A percentile compares a stretch with the other conserved stretches of the same genome.
Conservation (phyloP, 2,329 filamentous ascomycete species). For the Fusarium nelsonii region DNA sequence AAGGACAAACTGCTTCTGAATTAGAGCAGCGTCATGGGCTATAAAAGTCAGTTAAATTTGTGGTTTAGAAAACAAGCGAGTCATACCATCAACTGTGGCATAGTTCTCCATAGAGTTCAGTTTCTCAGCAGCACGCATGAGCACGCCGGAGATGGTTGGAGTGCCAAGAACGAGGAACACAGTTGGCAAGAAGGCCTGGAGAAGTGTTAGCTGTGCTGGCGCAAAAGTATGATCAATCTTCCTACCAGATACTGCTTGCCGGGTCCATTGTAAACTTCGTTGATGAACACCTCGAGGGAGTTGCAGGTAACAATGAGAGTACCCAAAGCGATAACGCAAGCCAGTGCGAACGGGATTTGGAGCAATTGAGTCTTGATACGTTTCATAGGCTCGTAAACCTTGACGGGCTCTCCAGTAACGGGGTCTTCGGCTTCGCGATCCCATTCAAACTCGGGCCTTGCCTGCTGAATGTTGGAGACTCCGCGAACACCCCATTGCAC, state of each 20-base stretch:
- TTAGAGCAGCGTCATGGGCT: constrained; percentile 85
- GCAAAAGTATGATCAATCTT: constrained; percentile 11
- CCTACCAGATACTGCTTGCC: constrained; percentile 85
- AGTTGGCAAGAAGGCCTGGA: constrained; percentile 87
- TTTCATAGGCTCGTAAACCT: constrained; percentile 80
- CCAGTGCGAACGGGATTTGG: constrained; percentile 85
- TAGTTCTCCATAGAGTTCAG: constrained; percentile 93
- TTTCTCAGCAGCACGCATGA: constrained; percentile 80
- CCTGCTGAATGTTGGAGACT: constrained; percentile 83
- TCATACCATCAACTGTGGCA: constrained; percentile 78
- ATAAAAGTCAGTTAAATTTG: constrained; percentile 23
- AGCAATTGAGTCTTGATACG: constrained; percentile 82
- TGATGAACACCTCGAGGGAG: constrained; percentile 94
- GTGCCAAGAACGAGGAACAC: constrained; percentile 85
- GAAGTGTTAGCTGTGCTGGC: constrained; percentile 25
- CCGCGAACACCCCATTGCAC: constrained; percentile 90
- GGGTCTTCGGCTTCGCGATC: constrained; percentile 83
- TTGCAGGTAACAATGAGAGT: constrained; percentile 88
- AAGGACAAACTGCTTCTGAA: constrained; percentile 93
- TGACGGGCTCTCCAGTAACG: constrained; percentile 82
- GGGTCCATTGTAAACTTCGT: constrained; percentile 90
- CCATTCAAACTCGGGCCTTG: constrained; percentile 81
- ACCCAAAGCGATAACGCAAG: constrained; percentile 78
- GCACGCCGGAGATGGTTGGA: constrained; percentile 79
- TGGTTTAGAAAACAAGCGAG: constrained; percentile 19